These are phyloP conservation scores for Ascodesmis nigricans DNA, from an alignment of 495 filamentous ascomycete species.

Conservation along the genomic window DNA sequence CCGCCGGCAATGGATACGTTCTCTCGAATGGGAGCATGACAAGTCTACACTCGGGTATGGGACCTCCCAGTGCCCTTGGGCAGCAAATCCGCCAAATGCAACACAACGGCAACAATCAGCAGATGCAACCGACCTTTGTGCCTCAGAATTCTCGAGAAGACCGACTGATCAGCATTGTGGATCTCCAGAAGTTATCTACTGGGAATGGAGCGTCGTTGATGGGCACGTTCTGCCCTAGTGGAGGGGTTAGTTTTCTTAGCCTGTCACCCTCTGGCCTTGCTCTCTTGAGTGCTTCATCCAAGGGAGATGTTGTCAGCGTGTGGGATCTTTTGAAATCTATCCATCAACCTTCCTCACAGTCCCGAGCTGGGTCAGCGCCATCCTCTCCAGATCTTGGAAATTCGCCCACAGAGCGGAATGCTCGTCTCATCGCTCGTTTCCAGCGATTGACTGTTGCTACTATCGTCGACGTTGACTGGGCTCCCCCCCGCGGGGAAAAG, in stretches of 20 bases:
- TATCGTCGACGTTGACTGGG: constrained; percentile 79
- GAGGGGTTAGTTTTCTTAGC: constrained; percentile 78
- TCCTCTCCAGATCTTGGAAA: constrained; percentile 11
- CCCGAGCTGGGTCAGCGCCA: constrained; percentile 6
- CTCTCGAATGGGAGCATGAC: constrained; percentile 8
- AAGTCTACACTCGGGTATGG: constrained; percentile 9
- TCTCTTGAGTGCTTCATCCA: constrained; percentile 72
- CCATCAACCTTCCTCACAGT: constrained; percentile 14
- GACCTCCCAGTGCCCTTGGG: constrained; percentile 18
- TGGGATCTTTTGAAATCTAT: constrained; percentile 67
- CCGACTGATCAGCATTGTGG: constrained; percentile 62
- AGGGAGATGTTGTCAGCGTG: constrained; percentile 75
- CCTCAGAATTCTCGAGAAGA: constrained; percentile 33
- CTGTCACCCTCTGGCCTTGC: constrained; percentile 67
- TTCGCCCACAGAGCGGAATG: constrained; percentile 28
- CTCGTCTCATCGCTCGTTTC: constrained; percentile 69
- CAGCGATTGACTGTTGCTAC: constrained; percentile 74
- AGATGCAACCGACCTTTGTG: constrained; percentile 15
- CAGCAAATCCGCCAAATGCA: constrained; percentile 20
- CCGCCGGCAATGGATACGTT: constrained; percentile 6
- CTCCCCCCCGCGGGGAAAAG: constrained; percentile 52
- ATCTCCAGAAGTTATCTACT: constrained; percentile 40
- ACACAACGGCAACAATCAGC: constrained; percentile 14
- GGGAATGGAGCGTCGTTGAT: constrained; percentile 23
- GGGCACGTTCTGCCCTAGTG: constrained; percentile 56